A percentile compares a stretch with the other conserved stretches of the same genome.
Evolutionary conservation across 768 basidiomycete genomes (phyloP).

Genomic region (Boletus pseudo-olivaceus): DNA sequence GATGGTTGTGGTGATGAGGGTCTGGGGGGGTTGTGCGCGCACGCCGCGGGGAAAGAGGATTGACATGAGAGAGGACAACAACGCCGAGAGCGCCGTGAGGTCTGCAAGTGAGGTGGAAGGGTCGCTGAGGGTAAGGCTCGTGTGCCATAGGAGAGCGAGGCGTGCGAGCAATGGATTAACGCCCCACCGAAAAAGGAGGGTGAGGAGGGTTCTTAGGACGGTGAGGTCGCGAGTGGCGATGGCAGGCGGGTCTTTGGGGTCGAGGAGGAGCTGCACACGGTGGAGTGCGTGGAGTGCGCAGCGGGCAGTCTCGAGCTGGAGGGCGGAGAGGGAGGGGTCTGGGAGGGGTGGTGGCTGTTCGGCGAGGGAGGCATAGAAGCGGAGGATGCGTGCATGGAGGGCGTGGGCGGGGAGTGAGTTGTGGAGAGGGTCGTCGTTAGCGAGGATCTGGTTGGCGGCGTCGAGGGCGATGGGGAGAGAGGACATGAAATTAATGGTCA

Average conservation of each 20-base stretch:
- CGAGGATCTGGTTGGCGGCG: conserved; percentile 15
- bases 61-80: conserved; percentile 42
- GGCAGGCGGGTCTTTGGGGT: conserved; percentile 15
- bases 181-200: conserved; percentile 73
- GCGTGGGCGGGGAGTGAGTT: not conserved
- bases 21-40: conserved; percentile 49
- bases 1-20: conserved; percentile 55
- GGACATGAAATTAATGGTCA: conserved; percentile 14
- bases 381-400: conserved; percentile 6
- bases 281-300: conserved; percentile 51
- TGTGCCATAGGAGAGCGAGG: conserved; percentile 38
- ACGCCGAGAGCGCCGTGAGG: conserved; percentile 40
- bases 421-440: not conserved
- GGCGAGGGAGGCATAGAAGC: conserved; percentile 16
- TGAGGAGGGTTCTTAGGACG: conserved; percentile 58
- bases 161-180: conserved; percentile 49
- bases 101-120: conserved; percentile 41
- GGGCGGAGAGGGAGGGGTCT: conserved; percentile 33
- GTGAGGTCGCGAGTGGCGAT: conserved; percentile 68
- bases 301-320: conserved; percentile 52
- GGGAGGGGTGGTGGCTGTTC: conserved; percentile 3
- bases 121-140: conserved; percentile 12
- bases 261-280: conserved; percentile 44
- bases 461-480: not conserved
- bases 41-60: conserved; percentile 54